Conservation (phyloP, 1,139 yeast species). For the Zygosaccharomyces sapae region DNA sequence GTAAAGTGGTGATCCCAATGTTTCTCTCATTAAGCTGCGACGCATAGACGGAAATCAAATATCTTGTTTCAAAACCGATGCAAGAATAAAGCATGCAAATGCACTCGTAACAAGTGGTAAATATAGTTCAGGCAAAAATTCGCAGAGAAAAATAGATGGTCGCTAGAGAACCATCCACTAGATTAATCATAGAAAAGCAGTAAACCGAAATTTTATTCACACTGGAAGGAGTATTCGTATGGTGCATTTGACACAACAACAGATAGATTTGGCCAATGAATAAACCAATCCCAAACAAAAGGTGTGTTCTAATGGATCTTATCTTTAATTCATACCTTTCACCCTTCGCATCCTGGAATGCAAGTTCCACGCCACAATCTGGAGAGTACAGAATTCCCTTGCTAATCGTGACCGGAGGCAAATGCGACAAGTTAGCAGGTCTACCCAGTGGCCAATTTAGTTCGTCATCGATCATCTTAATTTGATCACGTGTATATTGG, state of each 20-base stretch:
- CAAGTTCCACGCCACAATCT: constrained; percentile 68
- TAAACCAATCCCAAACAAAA: constrained; percentile 48
- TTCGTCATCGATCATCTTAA: constrained; percentile 67
- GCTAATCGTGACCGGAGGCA: constrained; percentile 55
- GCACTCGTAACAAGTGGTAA: constrained; percentile 67
- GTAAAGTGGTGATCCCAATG: constrained; percentile 27
- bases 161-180: constrained; percentile 66
- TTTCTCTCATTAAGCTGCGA: constrained; percentile 65
- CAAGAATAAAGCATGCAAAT: constrained; percentile 62
- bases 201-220: constrained; percentile 66
- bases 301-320: constrained; percentile 42
- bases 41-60: constrained; percentile 62
- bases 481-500: constrained; percentile 46
- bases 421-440: constrained; percentile 50
- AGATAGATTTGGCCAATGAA: constrained; percentile 47
- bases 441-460: constrained; percentile 66
- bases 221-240: constrained; percentile 74
- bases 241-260: constrained; percentile 61
- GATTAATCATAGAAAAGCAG: constrained; percentile 50
- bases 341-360: constrained; percentile 49
- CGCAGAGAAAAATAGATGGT: constrained; percentile 59
- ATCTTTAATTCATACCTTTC: constrained; percentile 50
- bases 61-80: constrained; percentile 73
- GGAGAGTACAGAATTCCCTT: constrained; percentile 74
- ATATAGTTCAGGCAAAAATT: constrained; percentile 54